Evolutionary conservation across 495 filamentous ascomycete genomes (phyloP).

Genomic region (Podospora conica): DNA sequence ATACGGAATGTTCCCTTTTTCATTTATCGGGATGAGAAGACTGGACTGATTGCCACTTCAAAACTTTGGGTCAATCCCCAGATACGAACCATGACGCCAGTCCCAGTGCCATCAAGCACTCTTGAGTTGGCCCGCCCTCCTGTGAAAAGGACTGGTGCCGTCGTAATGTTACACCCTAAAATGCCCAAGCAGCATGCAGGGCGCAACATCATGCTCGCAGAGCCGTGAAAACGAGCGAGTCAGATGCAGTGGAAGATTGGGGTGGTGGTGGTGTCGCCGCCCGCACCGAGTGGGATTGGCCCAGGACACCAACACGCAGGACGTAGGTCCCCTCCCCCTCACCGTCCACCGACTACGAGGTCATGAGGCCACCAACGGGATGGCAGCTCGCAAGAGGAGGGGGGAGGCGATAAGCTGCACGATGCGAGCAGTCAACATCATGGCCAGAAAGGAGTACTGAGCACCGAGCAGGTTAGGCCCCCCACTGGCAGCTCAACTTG

Average conservation of each 20-base stretch:
- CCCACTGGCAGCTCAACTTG: neutral
- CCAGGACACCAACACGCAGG: conserved; percentile 7
- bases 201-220: neutral
- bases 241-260: conserved; percentile 3
- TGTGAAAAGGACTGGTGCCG: neutral
- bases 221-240: conserved; percentile 1
- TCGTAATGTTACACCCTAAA: neutral
- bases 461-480: neutral
- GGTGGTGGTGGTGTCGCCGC: conserved; percentile 7
- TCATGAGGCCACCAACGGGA: conserved; percentile 19
- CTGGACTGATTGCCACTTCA: neutral
- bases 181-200: neutral
- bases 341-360: conserved; percentile 18
- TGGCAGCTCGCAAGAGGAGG: neutral
- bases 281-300: conserved; percentile 4
- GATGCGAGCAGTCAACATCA: neutral
- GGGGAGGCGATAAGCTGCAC: neutral
- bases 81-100: neutral
- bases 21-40: neutral
- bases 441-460: neutral
- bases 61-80: too few relatives aligned
- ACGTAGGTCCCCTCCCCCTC: conserved; percentile 9
- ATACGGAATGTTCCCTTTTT: neutral
- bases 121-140: neutral
- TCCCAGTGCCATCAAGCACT: neutral